Evolutionary conservation across 768 basidiomycete species (phyloP).

Genomic region (Russula griseocarnosa): DNA sequence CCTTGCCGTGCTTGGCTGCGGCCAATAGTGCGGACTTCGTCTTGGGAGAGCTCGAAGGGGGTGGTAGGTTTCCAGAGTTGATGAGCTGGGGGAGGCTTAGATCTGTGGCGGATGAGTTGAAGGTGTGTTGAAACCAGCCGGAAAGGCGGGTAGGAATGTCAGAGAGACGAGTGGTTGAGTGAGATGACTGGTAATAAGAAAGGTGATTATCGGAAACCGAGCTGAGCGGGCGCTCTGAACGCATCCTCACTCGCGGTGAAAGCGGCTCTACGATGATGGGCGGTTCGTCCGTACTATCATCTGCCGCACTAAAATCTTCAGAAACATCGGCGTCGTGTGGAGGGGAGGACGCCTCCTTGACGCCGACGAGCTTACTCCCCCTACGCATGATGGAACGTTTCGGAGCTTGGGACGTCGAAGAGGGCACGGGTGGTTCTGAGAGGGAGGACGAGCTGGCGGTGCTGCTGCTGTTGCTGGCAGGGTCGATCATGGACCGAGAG

Average conservation of each 20-base stretch:
- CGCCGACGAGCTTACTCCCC: constrained; percentile 24
- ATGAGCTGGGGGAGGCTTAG: constrained; percentile 62
- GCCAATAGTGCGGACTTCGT: constrained; percentile 53
- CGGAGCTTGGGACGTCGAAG: constrained; percentile 22
- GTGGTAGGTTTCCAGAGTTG: constrained; percentile 39
- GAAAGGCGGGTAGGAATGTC: constrained; percentile 74
- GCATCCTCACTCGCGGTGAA: constrained; percentile 50
- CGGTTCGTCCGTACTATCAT: constrained; percentile 44
- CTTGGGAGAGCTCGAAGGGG: constrained; percentile 41
- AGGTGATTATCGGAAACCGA: constrained; percentile 42
- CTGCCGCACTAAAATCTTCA: constrained; percentile 34
- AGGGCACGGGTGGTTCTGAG: constrained; percentile 25
- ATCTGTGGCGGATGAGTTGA: constrained; percentile 67
- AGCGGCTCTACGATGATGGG: constrained; percentile 68
- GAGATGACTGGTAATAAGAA: constrained; percentile 45
- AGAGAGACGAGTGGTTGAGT: constrained; percentile 50
- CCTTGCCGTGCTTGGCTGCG: constrained; percentile 69
- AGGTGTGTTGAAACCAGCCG: constrained; percentile 78
- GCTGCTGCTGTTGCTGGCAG: constrained; percentile 38
- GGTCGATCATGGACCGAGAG: constrained; percentile 49
- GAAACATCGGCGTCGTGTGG: constrained; percentile 33
- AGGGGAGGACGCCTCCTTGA: constrained; percentile 25
- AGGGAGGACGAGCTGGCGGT: constrained; percentile 42
- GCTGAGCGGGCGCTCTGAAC: constrained; percentile 54
- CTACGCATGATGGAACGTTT: constrained; percentile 26